Evolutionary conservation across 305 asterid species (phyloP), one percentile per base, ranked within the genome.

Genomic region (Fraxinus baroniana): DNA sequence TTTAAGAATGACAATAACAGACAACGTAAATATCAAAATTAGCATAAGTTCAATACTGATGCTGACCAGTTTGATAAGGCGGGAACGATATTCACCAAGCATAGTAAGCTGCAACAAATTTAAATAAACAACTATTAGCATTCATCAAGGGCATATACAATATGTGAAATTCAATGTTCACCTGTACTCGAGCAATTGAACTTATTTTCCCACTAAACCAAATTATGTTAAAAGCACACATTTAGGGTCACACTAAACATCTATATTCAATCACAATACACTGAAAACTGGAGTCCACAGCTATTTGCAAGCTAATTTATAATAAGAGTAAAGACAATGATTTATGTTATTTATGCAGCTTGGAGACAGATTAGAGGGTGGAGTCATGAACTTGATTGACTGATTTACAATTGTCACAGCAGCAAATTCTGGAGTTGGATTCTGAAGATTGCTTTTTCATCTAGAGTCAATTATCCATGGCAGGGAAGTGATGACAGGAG

Each of bases 1-100:
- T 75, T 55, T 18, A 78, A 52, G 49, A 28, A 76, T 80, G 64
- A 57, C 2, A 75, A 30, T 60, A 84, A 68, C 80, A 64, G 33
- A 78, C 78, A 80, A 46, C 60, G 71, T 74, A 80, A 77, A 77
- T 26, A 78, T 80, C 78, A 79, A 75, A 80, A 81, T 41, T 36
- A 79, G 77, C 36, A 41, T 49, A 79, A 49, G 83, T 66, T 81
- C 74, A 62, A 73, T 35, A 0, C 8, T 57, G 81, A 84, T 37
- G 84, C 97, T 91, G 74, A 96, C 99, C 98, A 96, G 92, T 85
- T 96, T 94, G 86, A 89, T 84, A 73, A 96, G 97, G 84, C 98
- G 97, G 77, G 91, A 79, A 15, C 97, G 97, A 84, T 84, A 87
- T 79, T 96, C 99, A 70, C 97, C 95, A 5, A 84, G 89, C 93